Base-by-base conservation (phyloP, 2,329 filamentous ascomycete genomes). In the Purpureocillium lavendulum region DNA sequence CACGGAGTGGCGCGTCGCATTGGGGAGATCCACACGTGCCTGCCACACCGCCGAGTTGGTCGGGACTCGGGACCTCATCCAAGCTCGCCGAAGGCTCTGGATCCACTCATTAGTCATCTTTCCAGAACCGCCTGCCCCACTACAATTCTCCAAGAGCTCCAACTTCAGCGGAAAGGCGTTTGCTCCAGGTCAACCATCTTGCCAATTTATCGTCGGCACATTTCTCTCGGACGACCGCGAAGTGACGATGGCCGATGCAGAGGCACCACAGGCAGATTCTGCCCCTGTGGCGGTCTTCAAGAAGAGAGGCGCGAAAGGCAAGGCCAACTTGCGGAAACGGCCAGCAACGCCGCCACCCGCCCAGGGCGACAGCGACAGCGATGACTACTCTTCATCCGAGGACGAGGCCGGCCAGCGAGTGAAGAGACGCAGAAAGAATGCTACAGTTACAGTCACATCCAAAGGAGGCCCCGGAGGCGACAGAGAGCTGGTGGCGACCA, bases 291-390 rank as follows among this genome's bases (percentile, higher is more conserved):
- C 82, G 12, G 61, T 85, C 38, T 96, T 96, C 75, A 96, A 94
- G 62, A 94, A 92, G 62, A 79, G 89, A 58, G 74, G 78, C 48
- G 75, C 75, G 54, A 94, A 88, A 58, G 75, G 74, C 45, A 89
- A 86, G 56, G 73, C 80, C 36, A 88, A 81, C 54, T 69, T 89
- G 40, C 80, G 89, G 55, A 95, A 94, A 68, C 80, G 86, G 48
- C 77, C 84, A 15, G 78, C 82, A 21, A 85, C 87, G 30, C 87
- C 87, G 39, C 84, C 87, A 6, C 80, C 83, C 11, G 77, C 75
- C 38, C 71, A 73, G 47, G 71, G 66, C 50, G 73, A 75, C 52
- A 79, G 74, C 41, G 74, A 80, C 44, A 68, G 66, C 48, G 77
- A 74, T 10, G 21, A 45, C 57, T 83, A 77, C 57, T 84, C 79